These are phyloP conservation scores for Hortaea sp. DNA, from an alignment of 2,329 filamentous ascomycete genomes.

Conservation along the genomic window DNA sequence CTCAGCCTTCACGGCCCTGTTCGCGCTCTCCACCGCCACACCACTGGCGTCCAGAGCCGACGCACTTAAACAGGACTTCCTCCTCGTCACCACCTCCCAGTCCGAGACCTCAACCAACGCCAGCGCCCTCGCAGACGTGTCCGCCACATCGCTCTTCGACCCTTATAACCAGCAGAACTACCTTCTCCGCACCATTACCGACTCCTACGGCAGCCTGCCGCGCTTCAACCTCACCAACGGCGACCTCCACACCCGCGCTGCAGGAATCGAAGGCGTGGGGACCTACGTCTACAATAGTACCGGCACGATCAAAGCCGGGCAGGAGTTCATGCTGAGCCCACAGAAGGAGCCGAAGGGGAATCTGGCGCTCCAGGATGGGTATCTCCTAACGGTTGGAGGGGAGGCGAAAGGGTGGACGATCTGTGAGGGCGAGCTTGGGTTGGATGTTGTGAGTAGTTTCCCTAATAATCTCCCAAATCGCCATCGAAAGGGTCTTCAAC, in stretches of 20 bases:
- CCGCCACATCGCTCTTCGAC: conserved; percentile 30
- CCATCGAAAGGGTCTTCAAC: too few relatives aligned
- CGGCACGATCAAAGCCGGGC: conserved; percentile 13
- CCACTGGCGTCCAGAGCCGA: conserved; percentile 2
- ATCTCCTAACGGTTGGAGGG: conserved; percentile 28
- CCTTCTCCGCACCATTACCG: conserved; percentile 28
- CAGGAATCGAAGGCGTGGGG: conserved; percentile 20
- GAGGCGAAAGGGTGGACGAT: conserved; percentile 30
- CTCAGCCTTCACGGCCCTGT: neutral
- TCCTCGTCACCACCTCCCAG: conserved; percentile 31
- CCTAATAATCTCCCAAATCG: neutral
- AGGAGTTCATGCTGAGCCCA: conserved; percentile 25
- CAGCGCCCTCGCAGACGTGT: conserved; percentile 25
- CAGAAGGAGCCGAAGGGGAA: conserved; percentile 23
- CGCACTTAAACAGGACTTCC: conserved; percentile 19
- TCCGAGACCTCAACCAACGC: conserved; percentile 17
- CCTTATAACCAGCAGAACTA: conserved; percentile 25
- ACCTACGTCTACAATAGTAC: conserved; percentile 26
- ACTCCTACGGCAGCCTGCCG: conserved; percentile 30
- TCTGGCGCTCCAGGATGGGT: conserved; percentile 26
- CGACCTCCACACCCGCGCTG: conserved; percentile 23
- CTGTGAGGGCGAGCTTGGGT: conserved; percentile 24
- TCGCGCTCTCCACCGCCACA: conserved; percentile 5
- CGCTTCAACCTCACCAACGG: conserved; percentile 28
- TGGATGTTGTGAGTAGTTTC: conserved; percentile 23